phyloP scores from a whole-genome alignment of 192 early-diverging fungal genomes.

The Gonapodya sp. region DNA sequence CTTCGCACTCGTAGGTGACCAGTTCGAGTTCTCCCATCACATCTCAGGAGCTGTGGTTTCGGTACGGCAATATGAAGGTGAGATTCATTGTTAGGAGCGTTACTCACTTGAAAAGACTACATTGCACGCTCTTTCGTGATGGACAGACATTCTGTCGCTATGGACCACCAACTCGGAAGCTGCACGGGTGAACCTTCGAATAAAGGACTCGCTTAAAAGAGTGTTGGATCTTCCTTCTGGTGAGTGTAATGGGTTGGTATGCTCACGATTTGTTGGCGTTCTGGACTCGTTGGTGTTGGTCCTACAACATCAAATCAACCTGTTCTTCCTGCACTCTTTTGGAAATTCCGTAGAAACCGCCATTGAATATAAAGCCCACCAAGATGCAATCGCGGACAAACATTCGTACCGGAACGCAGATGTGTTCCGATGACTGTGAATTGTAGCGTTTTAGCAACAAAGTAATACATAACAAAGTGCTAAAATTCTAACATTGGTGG shows the following conservation, averaged over 20 bases:
- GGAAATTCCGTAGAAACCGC: not conserved
- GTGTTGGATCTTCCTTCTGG: not conserved
- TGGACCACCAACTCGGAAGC: not conserved
- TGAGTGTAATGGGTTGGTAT: not conserved
- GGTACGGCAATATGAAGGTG: not conserved
- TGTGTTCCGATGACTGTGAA: not conserved
- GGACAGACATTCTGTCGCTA: not conserved
- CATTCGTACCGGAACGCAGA: not conserved
- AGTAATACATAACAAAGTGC: too few relatives aligned
- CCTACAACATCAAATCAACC: too few relatives aligned
- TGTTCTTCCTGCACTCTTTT: not conserved
- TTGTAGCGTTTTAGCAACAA: too few relatives aligned
- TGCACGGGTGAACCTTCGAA: not conserved
- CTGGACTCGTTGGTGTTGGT: too few relatives aligned
- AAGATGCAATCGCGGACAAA: not conserved
- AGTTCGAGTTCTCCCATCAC: not conserved
- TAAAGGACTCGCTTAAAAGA: not conserved
- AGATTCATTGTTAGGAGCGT: not conserved
- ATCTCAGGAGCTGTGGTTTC: not conserved
- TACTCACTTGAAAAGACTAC: not conserved
- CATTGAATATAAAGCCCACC: not conserved
- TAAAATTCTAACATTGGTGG: too few relatives aligned
- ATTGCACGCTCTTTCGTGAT: not conserved
- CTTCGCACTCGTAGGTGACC: not conserved
- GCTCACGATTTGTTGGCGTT: not conserved